Evolutionary conservation across 768 basidiomycete genomes (phyloP).

Genomic region (Scleroderma bovista): DNA sequence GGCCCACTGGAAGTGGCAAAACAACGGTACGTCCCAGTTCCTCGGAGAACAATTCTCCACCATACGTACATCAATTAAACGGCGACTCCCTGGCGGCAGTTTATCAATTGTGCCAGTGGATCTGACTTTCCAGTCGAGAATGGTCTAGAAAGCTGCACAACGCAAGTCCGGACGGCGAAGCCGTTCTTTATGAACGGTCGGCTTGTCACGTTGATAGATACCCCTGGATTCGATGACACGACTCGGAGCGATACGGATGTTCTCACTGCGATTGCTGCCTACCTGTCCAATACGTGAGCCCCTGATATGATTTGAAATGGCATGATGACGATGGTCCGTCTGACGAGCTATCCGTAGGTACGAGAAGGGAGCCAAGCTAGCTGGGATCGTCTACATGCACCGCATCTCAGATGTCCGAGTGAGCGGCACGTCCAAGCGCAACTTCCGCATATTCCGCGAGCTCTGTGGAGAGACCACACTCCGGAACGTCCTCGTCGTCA

Average conservation of each 20-base stretch:
- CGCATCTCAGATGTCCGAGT: conserved; percentile 48
- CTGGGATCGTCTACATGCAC: conserved; percentile 52
- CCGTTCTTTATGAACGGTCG: conserved; percentile 43
- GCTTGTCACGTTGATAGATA: conserved; percentile 48
- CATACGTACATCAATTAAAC: conserved; percentile 3
- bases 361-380: conserved; percentile 31
- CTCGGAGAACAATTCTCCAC: background rate
- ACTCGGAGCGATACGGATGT: conserved; percentile 44
- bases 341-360: background rate
- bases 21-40: conserved; percentile 23
- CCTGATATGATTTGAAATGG: background rate
- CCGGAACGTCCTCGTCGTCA: conserved; percentile 46
- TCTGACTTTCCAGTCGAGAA: conserved; percentile 41
- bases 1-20: conserved; percentile 33
- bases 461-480: conserved; percentile 50
- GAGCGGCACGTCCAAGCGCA: conserved; percentile 44
- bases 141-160: conserved; percentile 48
- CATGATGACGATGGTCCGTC: background rate
- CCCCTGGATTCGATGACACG: conserved; percentile 59
- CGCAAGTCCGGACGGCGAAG: conserved; percentile 36
- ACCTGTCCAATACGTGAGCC: conserved; percentile 29
- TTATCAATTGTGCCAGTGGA: conserved; percentile 50
- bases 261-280: conserved; percentile 43
- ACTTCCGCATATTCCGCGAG: conserved; percentile 46
- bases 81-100: conserved; percentile 27